Base-by-base conservation (phyloP, 75 land plant genomes). In the Selaginella moellendorffii region DNA sequence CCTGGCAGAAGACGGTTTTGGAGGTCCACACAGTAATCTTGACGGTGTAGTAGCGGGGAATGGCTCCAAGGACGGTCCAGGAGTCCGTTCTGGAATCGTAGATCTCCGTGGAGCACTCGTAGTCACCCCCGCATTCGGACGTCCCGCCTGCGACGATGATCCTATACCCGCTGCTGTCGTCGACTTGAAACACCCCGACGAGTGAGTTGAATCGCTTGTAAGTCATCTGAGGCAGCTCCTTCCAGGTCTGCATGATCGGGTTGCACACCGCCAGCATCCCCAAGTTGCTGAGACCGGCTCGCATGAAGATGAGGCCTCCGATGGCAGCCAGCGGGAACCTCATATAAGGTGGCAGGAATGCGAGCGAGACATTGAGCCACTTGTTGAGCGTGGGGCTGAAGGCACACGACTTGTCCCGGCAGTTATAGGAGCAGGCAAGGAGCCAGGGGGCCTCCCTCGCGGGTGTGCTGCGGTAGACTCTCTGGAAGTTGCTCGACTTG, bases 131-230 rank as follows among this genome's bases (percentile, higher is more conserved):
- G 30, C 31, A 2, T 10, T 76, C 71, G 0, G 81, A 78, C 63
- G 69, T 78, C 8, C 87, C 87, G 2, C 87, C 87, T 24, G 87
- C 87, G 25, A 84, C 83, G 22, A 72, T 66, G 0, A 84, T 69
- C 61, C 30, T 62, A 65, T 67, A 78, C 52, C 25, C 27, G 20
- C 24, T 25, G 2, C 27, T 17, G 1, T 28, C 10, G 2, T 30
- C 14, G 59, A 52, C 28, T 28, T 62, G 63, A 10, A 76, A 56
- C 14, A 78, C 66, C 0, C 81, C 87, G n/a, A 84, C 75, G 0
- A 82, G 72, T 14, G 79, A 80, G 27, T 81, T 84, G 24, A 74
- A 31, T 20, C 87, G 61, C 24, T 71, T 23, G 25, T 58, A 26
- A 46, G 67, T 71, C 61, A 78, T 62, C 53, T 30, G 52, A 0